Evolutionary conservation across 2,329 filamentous ascomycete genomes (phyloP), one percentile per base, ranked within the genome.

Genomic region (Sarocladiaceae sp.): DNA sequence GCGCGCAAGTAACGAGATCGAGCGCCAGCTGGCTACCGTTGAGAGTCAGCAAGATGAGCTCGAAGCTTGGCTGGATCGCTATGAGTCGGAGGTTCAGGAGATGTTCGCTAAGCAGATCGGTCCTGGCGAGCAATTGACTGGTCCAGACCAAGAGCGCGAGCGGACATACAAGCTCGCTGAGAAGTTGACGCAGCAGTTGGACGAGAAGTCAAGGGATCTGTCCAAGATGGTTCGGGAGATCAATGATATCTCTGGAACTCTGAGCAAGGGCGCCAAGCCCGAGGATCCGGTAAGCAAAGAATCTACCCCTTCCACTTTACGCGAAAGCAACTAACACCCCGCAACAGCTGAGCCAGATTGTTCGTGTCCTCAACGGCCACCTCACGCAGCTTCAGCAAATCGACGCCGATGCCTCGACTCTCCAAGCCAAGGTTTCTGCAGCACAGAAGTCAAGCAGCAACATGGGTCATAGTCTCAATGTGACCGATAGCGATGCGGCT

Each of bases 181-280:
- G 73, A 93, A 88, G 64, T 76, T 96, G 51, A 88, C 88, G 10
- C 88, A 95, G 59, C 82, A 88, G 52, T 73, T 98, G 51, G 90
- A 95, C 47, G 89, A 95, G 55, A 94, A 97, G 80, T 89, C 88
- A 58, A 87, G 88, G 60, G 89, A 95, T 60, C 73, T 98, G 50
- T 82, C 81, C 39, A 91, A 88, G 67, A 97, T 98, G 89, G 95
- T 98, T 55, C 90, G 95, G 60, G 93, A 97, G 66, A 95, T 98
- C 61, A 98, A 98, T 61, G 81, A 83, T 54, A 91, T 94, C 50
- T 93, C 88, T n/a, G 78, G 86, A 45, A 88, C 83, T 19, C 70
- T 98, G 52, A 91, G 82, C 74, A 95, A 94, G 74, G 88, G 85
- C 47, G 84, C 78, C 65, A 94, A 94, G 66, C 79, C 87, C 21